These are phyloP conservation scores for Calonectria montana DNA, from an alignment of 2,329 filamentous ascomycete species.

Conservation along the genomic window DNA sequence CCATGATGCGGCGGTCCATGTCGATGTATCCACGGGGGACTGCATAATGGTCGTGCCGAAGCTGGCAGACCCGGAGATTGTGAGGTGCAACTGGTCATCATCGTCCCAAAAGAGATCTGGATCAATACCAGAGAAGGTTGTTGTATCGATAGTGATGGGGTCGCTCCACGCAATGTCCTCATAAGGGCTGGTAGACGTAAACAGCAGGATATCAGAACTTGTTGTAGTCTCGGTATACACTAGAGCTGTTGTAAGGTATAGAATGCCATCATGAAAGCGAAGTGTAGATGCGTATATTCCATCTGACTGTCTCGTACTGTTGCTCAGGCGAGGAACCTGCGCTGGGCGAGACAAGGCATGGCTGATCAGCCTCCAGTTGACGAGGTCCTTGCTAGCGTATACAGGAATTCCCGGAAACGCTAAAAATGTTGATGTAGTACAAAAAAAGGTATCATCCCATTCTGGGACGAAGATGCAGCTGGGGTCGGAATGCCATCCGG, in stretches of 20 bases:
- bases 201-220: background rate
- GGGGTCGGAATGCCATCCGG: conserved; percentile 62
- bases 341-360: background rate
- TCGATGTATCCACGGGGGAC: background rate
- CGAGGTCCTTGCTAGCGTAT: conserved; percentile 52
- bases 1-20: background rate
- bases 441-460: conserved; percentile 59
- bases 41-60: background rate
- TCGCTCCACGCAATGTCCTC: background rate
- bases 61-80: background rate
- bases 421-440: conserved; percentile 63
- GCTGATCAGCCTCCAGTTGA: conserved; percentile 4
- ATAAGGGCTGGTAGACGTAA: background rate
- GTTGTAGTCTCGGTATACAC: background rate
- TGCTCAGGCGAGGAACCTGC: background rate
- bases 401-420: conserved; percentile 64
- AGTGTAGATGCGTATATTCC: conserved; percentile 3
- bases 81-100: background rate
- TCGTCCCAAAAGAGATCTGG: conserved; percentile 3
- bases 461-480: conserved; percentile 54
- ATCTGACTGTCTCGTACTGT: background rate
- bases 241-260: background rate
- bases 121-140: background rate
- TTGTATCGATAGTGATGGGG: background rate
- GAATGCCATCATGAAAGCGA: background rate